Evolutionary conservation across 805 yeast genomes (phyloP).

Genomic region (Schwanniomyces polymorphus): DNA sequence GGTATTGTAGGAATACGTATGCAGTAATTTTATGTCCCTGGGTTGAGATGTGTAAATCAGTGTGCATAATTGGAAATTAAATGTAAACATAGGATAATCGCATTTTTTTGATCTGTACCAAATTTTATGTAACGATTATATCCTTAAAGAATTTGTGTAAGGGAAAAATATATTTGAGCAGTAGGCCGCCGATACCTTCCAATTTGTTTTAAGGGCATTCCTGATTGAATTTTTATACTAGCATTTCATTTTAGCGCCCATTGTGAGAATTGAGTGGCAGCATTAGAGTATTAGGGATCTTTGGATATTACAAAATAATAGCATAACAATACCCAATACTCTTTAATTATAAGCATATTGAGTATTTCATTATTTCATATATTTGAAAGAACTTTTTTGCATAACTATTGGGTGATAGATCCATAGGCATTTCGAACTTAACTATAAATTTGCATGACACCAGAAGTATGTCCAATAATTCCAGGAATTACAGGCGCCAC

Average conservation of each 20-base stretch:
- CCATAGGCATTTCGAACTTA: not conserved
- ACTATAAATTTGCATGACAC: not conserved
- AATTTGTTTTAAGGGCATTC: not conserved
- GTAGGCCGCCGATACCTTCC: not conserved
- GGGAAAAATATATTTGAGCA: not conserved
- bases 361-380: not conserved
- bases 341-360: not conserved
- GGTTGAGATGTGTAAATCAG: not conserved
- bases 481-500: constrained; percentile 21
- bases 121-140: not conserved
- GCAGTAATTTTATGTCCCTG: not conserved
- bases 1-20: not conserved
- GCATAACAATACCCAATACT: not conserved
- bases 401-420: not conserved
- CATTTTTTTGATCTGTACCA: not conserved
- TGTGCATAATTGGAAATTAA: not conserved
- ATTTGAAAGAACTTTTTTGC: not conserved
- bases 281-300: not conserved
- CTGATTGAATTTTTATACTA: not conserved
- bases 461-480: constrained; percentile 13
- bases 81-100: not conserved
- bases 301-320: not conserved
- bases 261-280: not conserved
- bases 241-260: not conserved
- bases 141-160: not conserved